Evolutionary conservation across 768 basidiomycete species (phyloP).

Genomic region (Termitomyces sp.): DNA sequence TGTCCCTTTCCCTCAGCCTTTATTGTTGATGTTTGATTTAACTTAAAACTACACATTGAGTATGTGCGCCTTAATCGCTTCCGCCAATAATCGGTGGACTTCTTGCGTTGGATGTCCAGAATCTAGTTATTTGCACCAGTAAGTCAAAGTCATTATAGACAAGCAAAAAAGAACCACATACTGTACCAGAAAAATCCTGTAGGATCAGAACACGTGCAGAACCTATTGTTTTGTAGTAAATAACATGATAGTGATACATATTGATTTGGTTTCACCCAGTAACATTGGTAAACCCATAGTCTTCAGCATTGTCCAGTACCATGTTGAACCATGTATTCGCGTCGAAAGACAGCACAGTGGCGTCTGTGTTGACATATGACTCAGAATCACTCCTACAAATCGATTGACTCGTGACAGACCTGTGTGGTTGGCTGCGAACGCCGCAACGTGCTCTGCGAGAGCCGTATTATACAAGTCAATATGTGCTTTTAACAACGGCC

Average conservation of each 20-base stretch:
- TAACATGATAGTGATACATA: background rate
- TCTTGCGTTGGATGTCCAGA: constrained; percentile 2
- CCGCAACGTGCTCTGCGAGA: background rate
- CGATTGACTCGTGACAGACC: background rate
- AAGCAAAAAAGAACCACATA: background rate
- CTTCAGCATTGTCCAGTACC: constrained; percentile 34
- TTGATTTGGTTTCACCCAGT: background rate
- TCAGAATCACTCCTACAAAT: background rate
- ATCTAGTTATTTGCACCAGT: background rate
- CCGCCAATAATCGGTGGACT: constrained; percentile 36
- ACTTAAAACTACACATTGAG: constrained; percentile 4
- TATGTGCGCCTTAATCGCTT: constrained; percentile 29
- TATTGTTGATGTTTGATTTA: background rate
- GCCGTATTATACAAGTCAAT: background rate
- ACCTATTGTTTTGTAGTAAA: background rate
- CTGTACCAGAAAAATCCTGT: constrained; percentile 1
- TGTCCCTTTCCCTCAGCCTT: background rate
- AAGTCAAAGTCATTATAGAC: background rate
- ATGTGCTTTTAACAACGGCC: constrained; percentile 30
- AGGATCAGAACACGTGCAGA: constrained; percentile 1
- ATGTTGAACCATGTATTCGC: constrained; percentile 44
- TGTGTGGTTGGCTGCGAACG: background rate
- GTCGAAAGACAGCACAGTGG: constrained; percentile 43
- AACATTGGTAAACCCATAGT: constrained; percentile 28
- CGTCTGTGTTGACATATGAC: constrained; percentile 18